Conservation (phyloP, 331 rosid species). For the Pyrus hybrid region DNA sequence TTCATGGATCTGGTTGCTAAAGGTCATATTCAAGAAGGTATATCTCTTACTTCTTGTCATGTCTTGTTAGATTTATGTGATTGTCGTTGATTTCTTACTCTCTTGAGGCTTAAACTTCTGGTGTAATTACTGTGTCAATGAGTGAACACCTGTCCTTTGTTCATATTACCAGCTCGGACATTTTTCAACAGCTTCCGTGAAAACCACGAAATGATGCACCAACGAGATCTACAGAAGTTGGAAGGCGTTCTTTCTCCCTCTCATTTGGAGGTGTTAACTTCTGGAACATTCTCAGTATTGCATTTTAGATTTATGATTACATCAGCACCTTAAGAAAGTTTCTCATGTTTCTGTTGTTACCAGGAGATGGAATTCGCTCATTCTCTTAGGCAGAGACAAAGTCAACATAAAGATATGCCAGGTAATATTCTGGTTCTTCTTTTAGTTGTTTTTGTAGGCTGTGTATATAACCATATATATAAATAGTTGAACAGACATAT, state of each 20-base stretch:
- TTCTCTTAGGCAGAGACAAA: slow-evolving; percentile 76
- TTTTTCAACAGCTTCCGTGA: slow-evolving; percentile 75
- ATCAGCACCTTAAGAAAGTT: neutral
- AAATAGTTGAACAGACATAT: neutral
- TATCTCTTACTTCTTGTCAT: neutral
- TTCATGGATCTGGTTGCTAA: slow-evolving; percentile 88
- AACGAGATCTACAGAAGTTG: slow-evolving; percentile 76
- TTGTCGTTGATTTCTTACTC: neutral
- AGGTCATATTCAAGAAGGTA: slow-evolving; percentile 78
- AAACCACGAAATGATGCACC: slow-evolving; percentile 93
- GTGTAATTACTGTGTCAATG: neutral
- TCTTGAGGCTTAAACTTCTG: neutral
- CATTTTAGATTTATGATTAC: neutral
- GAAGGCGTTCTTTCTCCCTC: slow-evolving; percentile 94
- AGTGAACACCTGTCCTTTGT: neutral
- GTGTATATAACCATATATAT: neutral
- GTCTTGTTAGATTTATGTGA: neutral
- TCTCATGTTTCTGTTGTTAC: slow-evolving; percentile 12
- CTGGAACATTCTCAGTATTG: neutral
- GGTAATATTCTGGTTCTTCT: slow-evolving; percentile 37
- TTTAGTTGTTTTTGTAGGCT: neutral
- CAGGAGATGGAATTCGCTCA: slow-evolving; percentile 99
- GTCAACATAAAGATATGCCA: slow-evolving; percentile 92
- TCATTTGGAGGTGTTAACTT: slow-evolving; percentile 58
- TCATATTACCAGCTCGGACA: slow-evolving; percentile 52